These are phyloP conservation scores for Conticribra guillardii DNA, from an alignment of 108 stramenopile species.

Conservation along the genomic window DNA sequence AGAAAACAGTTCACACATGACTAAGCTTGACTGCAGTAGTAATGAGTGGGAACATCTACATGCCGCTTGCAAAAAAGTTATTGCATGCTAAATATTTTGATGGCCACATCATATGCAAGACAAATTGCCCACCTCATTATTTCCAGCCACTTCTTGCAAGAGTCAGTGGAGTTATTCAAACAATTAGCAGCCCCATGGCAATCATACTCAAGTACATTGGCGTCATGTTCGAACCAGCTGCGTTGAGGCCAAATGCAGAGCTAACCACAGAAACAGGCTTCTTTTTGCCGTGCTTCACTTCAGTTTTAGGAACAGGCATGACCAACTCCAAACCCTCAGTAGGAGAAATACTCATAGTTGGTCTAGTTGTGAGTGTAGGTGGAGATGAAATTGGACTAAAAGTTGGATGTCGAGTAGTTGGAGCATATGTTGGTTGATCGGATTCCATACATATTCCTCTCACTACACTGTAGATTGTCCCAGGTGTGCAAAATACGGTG, in stretches of 20 bases:
- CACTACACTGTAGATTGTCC: constrained; percentile 8
- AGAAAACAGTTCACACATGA: no score
- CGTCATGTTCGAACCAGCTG: neutral
- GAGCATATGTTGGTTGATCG: constrained; percentile 11
- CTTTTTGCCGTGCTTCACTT: neutral
- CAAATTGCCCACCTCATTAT: no score
- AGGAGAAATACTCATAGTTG: neutral
- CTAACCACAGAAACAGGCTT: neutral
- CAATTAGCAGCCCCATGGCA: no score
- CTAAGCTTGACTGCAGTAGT: no score
- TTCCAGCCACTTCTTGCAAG: no score
- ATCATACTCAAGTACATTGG: neutral
- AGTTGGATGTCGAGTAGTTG: constrained; percentile 5
- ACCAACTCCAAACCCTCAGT: neutral
- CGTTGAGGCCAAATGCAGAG: neutral
- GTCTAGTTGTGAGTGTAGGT: neutral
- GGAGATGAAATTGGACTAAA: neutral
- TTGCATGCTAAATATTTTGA: no score
- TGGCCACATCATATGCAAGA: no score
- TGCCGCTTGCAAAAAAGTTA: no score
- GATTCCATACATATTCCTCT: constrained; percentile 17
- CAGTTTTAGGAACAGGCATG: neutral
- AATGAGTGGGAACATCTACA: no score
- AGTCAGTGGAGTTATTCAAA: no score
- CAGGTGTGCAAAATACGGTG: constrained; percentile 6